A percentile compares a stretch with the other conserved stretches of the same genome.
Evolutionary conservation across 129 eudicot genomes (phyloP).

Genomic region (Solidago caesia): DNA sequence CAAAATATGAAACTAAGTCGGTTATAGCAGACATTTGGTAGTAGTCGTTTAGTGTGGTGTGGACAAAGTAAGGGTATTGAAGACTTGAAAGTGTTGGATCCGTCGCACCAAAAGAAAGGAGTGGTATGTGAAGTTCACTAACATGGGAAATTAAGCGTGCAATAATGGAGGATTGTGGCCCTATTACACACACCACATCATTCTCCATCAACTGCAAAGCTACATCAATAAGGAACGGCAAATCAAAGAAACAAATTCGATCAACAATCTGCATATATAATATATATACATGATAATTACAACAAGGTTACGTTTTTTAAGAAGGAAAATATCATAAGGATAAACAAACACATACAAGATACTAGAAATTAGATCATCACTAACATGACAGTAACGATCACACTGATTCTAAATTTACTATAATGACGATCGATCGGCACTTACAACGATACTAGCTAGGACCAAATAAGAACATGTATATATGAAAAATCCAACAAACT

Average conservation of each 20-base stretch:
- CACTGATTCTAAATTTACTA: too few relatives aligned
- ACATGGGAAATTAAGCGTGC: slow-evolving; percentile 62
- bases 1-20: slow-evolving; percentile 54
- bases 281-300: too few relatives aligned
- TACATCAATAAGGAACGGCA: slow-evolving; percentile 33
- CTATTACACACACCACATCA: slow-evolving; percentile 64
- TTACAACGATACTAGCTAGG: too few relatives aligned
- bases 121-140: slow-evolving; percentile 74
- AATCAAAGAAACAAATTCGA: background rate
- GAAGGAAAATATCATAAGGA: too few relatives aligned
- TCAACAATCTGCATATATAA: too few relatives aligned
- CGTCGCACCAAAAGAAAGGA: slow-evolving; percentile 73
- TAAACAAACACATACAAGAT: too few relatives aligned
- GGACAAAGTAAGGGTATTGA: slow-evolving; percentile 70
- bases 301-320: too few relatives aligned
- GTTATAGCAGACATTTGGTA: slow-evolving; percentile 76
- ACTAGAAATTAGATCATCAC: too few relatives aligned
- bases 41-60: slow-evolving; percentile 60
- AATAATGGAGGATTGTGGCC: slow-evolving; percentile 86
- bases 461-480: too few relatives aligned
- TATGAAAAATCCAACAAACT: too few relatives aligned
- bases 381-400: too few relatives aligned
- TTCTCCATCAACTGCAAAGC: slow-evolving; percentile 79
- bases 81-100: slow-evolving; percentile 75
- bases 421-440: too few relatives aligned